Evolutionary conservation across 1,284 basidiomycete genomes (phyloP).

Genomic region (Garcileccinum viscosum): DNA sequence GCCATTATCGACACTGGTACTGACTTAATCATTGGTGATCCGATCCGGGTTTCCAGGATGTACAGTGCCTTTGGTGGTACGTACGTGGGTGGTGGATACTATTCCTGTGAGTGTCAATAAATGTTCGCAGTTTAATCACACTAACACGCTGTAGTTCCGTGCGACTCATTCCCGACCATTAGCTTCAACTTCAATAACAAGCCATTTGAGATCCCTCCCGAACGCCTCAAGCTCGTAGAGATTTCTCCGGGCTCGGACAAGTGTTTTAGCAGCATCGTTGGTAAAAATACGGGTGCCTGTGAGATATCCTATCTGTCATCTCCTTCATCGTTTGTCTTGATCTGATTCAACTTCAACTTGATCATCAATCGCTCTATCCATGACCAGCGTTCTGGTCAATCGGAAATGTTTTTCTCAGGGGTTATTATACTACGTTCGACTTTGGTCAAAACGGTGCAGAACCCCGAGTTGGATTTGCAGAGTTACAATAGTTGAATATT

Average conservation of each 20-base stretch:
- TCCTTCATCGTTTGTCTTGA: neutral
- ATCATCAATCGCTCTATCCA: neutral
- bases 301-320: neutral
- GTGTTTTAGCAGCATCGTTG: neutral
- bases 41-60: neutral
- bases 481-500: neutral
- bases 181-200: neutral
- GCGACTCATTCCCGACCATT: neutral
- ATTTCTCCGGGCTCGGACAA: neutral
- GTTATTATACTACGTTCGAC: neutral
- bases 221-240: neutral
- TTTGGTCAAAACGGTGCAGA: neutral
- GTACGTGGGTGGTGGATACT: too few relatives aligned
- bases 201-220: neutral
- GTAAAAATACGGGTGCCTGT: neutral
- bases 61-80: neutral
- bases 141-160: neutral
- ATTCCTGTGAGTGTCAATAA: neutral
- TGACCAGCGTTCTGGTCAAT: neutral
- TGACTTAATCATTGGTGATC: neutral
- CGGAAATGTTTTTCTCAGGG: neutral
- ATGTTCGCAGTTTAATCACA: neutral
- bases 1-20: neutral
- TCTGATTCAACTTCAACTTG: too few relatives aligned
- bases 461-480: neutral